Conservation (phyloP, 495 filamentous ascomycete genomes). For the Lasiosphaeris hirsuta region DNA sequence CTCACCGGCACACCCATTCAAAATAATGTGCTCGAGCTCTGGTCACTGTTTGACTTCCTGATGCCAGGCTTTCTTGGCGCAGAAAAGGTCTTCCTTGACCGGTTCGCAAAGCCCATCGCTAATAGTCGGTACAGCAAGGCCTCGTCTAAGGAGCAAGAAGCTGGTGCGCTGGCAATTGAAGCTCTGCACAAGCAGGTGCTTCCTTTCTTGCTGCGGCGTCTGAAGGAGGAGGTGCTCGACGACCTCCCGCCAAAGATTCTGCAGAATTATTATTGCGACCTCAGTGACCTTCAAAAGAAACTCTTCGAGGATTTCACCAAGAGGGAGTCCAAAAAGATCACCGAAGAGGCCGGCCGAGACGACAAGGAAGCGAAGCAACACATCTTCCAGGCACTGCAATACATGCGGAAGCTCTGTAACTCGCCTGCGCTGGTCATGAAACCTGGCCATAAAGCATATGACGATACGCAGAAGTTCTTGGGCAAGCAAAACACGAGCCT, state of each 20-base stretch:
- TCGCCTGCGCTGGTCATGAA: constrained; percentile 94
- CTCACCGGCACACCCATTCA: constrained; percentile 97
- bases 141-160: constrained; percentile 97
- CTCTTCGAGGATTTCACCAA: constrained; percentile 95
- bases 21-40: constrained; percentile 93
- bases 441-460: constrained; percentile 85
- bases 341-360: constrained; percentile 68
- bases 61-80: constrained; percentile 99
- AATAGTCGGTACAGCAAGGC: constrained; percentile 93
- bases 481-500: constrained; percentile 68
- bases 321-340: constrained; percentile 81
- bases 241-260: constrained; percentile 97
- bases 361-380: constrained; percentile 95
- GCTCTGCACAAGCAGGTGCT: constrained; percentile 96
- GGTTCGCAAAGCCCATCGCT: constrained; percentile 96
- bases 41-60: constrained; percentile 96
- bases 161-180: constrained; percentile 91
- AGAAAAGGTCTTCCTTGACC: constrained; percentile 95
- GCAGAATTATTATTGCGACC: constrained; percentile 99
- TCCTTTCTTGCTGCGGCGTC: constrained; percentile 90
- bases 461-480: constrained; percentile 73
- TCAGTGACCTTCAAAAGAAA: constrained; percentile 89
- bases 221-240: constrained; percentile 97
- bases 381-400: constrained; percentile 98
- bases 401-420: constrained; percentile 99